Percentiles rank a stretch among this genome's conserved stretches.
Conservation (phyloP, 805 yeast species). For the Scheffersomyces coipomensis region DNA sequence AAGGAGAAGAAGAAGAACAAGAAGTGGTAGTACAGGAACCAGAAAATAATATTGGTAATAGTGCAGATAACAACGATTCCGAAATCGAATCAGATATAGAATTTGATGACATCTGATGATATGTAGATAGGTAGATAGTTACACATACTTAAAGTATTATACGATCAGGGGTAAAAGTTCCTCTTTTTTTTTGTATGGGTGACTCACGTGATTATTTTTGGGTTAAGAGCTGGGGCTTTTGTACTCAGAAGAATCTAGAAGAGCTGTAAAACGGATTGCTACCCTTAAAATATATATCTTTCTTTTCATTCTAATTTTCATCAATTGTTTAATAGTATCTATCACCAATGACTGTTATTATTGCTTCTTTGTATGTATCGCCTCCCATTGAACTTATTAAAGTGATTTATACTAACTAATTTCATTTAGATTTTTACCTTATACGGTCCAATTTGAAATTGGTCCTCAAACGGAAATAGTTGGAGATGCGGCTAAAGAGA, state of each 20-base stretch:
- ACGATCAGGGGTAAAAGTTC: no score
- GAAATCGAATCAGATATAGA: slow-evolving; percentile 3
- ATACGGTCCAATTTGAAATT: slow-evolving; percentile 64
- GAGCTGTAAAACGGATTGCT: no score
- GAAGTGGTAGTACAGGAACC: slow-evolving; percentile 4
- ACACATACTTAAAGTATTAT: no score
- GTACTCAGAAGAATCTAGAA: no score
- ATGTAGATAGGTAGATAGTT: no score
- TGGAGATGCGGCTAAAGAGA: slow-evolving; percentile 1
- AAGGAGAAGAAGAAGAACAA: slow-evolving; percentile 6
- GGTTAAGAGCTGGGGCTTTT: no score
- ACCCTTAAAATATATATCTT: no score
- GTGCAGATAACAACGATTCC: not conserved
- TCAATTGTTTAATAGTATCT: no score
- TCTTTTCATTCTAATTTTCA: no score
- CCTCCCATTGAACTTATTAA: not conserved
- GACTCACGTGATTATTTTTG: no score
- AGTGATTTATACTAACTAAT: slow-evolving; percentile 13
- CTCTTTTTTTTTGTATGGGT: no score
- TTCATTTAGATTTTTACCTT: slow-evolving; percentile 57
- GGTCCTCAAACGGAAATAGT: slow-evolving; percentile 4
- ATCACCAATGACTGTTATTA: slow-evolving; percentile 62
- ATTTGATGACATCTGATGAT: not conserved
- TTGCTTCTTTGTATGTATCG: slow-evolving; percentile 63
- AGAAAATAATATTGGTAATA: not conserved